Conservation (phyloP, 768 basidiomycete species). For the Hypsizygus marmoreus region DNA sequence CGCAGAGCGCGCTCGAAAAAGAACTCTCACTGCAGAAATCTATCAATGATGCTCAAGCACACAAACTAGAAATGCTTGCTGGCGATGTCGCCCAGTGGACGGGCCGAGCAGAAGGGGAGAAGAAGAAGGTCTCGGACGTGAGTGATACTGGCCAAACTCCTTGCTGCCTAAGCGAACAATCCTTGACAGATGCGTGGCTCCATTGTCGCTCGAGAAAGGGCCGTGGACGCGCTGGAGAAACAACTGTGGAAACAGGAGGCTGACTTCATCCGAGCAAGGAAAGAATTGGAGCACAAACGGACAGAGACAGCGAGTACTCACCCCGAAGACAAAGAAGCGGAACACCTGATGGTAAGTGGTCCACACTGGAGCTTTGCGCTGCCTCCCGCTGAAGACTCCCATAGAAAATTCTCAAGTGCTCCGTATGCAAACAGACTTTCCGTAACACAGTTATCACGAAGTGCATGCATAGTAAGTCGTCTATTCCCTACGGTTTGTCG, state of each 20-base stretch:
- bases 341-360: constrained; percentile 55
- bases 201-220: constrained; percentile 37
- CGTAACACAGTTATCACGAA: constrained; percentile 82
- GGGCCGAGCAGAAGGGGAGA: constrained; percentile 38
- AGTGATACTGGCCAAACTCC: too few relatives aligned
- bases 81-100: constrained; percentile 34
- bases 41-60: constrained; percentile 24
- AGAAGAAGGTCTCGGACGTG: constrained; percentile 41
- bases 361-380: neutral
- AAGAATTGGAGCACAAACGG: constrained; percentile 54
- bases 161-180: too few relatives aligned
- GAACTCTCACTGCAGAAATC: constrained; percentile 39
- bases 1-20: constrained; percentile 45
- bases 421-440: constrained; percentile 79
- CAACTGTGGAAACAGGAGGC: constrained; percentile 51
- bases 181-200: constrained; percentile 25
- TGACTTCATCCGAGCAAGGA: constrained; percentile 45
- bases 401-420: constrained; percentile 85
- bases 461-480: constrained; percentile 85
- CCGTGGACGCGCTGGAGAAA: constrained; percentile 29
- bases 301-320: constrained; percentile 41
- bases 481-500: neutral
- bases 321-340: constrained; percentile 12
- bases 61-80: constrained; percentile 29
- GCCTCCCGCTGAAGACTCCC: neutral